Evolutionary conservation across 352 stramenopile genomes (phyloP).

Genomic region (Phytophthora parvispora): DNA sequence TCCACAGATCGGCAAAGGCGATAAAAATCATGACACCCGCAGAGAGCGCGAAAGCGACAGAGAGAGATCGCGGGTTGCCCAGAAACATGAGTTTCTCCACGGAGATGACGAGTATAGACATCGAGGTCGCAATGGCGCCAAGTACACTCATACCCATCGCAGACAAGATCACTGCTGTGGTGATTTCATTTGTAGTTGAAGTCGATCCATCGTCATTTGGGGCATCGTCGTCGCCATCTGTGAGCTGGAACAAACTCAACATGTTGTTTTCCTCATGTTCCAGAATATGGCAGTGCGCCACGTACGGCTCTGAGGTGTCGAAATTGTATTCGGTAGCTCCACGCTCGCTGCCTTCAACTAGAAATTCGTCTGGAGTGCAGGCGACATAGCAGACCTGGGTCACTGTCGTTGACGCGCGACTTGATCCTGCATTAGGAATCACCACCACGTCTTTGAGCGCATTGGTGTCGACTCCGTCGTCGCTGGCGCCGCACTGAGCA

Average conservation of each 20-base stretch:
- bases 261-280: slow-evolving; percentile 86
- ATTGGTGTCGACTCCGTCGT: slow-evolving; percentile 79
- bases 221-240: slow-evolving; percentile 53
- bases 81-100: slow-evolving; percentile 74
- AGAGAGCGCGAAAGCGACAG: slow-evolving; percentile 77
- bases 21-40: slow-evolving; percentile 87
- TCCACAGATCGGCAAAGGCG: slow-evolving; percentile 73
- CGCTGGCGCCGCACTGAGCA: slow-evolving; percentile 70
- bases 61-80: slow-evolving; percentile 60
- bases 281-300: slow-evolving; percentile 83
- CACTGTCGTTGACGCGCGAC: slow-evolving; percentile 43
- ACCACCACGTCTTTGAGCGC: slow-evolving; percentile 78
- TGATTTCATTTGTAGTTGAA: slow-evolving; percentile 46
- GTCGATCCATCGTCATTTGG: slow-evolving; percentile 56
- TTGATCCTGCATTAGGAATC: slow-evolving; percentile 66
- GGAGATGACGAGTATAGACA: slow-evolving; percentile 78
- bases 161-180: slow-evolving; percentile 54
- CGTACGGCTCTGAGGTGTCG: slow-evolving; percentile 76
- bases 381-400: slow-evolving; percentile 84
- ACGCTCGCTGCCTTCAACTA: slow-evolving; percentile 61
- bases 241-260: slow-evolving; percentile 78
- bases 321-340: slow-evolving; percentile 71
- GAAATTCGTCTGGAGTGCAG: slow-evolving; percentile 76
- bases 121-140: slow-evolving; percentile 70
- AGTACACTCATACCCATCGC: slow-evolving; percentile 85